A percentile compares a stretch with the other conserved stretches of the same genome.
phyloP scores from a whole-genome alignment of 495 filamentous ascomycete species.

The Tuber brumale region DNA sequence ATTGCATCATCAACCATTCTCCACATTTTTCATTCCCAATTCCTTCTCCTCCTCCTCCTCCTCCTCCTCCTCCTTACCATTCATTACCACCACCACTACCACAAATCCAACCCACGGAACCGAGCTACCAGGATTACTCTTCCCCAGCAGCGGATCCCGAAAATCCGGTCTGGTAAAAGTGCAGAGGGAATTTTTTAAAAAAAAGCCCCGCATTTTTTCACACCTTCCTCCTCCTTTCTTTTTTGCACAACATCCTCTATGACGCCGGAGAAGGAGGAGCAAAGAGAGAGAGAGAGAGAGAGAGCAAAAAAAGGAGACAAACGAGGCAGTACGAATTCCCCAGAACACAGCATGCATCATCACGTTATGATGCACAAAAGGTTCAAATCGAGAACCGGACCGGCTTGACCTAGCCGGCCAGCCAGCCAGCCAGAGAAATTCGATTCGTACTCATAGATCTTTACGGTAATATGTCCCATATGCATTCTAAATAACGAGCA shows the following conservation, averaged over 20 bases:
- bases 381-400: background rate
- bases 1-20: too few species aligned
- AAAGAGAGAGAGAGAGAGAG: background rate
- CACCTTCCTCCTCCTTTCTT: background rate
- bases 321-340: background rate
- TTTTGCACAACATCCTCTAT: background rate
- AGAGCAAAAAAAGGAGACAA: background rate
- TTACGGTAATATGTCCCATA: background rate
- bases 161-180: background rate
- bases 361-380: background rate
- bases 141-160: background rate
- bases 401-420: background rate
- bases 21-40: too few species aligned
- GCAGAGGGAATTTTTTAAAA: background rate
- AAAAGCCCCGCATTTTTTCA: background rate
- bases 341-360: background rate
- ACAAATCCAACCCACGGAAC: too few species aligned
- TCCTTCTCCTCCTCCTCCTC: too few species aligned
- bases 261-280: background rate
- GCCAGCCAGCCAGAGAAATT: background rate
- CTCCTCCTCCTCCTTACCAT: too few species aligned
- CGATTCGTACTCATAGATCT: background rate
- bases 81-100: too few species aligned
- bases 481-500: background rate
- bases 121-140: too few species aligned